phyloP scores from a whole-genome alignment of 805 yeast genomes.

The Zygoascus ofunaensis region DNA sequence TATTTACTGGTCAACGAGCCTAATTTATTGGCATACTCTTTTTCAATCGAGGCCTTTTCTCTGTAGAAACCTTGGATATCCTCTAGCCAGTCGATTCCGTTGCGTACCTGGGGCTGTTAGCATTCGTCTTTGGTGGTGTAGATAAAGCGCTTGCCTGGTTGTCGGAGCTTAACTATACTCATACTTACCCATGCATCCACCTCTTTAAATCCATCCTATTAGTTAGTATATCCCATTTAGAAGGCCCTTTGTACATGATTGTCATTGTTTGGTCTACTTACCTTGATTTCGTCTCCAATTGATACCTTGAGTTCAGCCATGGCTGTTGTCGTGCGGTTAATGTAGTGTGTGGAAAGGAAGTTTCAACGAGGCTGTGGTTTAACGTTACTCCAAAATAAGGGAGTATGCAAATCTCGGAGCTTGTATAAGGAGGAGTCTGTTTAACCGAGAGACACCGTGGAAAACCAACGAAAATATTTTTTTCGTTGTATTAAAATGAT shows the following conservation, averaged over 20 bases:
- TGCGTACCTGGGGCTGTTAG: slow-evolving; percentile 28
- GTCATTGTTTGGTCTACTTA: slow-evolving; percentile 6
- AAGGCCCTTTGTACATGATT: not conserved
- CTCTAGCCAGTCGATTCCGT: slow-evolving; percentile 62
- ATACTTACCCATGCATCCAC: slow-evolving; percentile 70
- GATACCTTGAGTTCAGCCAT: slow-evolving; percentile 17
- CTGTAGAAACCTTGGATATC: slow-evolving; percentile 79
- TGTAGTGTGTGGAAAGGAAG: not conserved
- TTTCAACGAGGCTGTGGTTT: no score
- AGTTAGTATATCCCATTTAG: slow-evolving; percentile 9
- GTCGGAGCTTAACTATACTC: no score
- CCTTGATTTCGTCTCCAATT: slow-evolving; percentile 28
- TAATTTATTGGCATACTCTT: slow-evolving; percentile 67
- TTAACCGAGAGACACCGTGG: no score
- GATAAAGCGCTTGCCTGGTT: no score
- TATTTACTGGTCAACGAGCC: slow-evolving; percentile 56
- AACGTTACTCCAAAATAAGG: no score
- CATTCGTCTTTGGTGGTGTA: no score
- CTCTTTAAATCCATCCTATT: slow-evolving; percentile 62
- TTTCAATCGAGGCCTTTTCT: slow-evolving; percentile 74
- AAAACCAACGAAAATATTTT: no score
- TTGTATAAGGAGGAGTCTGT: no score
- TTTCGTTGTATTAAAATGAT: no score
- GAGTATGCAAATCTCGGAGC: no score
- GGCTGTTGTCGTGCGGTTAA: not conserved